Conservation (phyloP, 805 yeast species). For the Barnettozyma populi region DNA sequence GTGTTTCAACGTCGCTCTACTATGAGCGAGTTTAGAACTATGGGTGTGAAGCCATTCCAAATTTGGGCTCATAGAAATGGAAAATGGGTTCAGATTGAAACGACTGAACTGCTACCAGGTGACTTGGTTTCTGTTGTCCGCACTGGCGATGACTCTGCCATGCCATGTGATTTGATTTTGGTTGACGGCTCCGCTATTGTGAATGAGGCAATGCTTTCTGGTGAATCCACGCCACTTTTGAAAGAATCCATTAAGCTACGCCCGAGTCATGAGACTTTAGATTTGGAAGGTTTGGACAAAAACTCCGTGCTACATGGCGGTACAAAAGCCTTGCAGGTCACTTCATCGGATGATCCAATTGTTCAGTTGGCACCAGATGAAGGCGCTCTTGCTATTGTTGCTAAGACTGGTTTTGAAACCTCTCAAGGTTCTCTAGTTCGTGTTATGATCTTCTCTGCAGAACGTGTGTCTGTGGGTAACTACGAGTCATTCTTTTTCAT, state of each 20-base stretch:
- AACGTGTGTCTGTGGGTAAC: constrained; percentile 93
- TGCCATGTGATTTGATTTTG: constrained; percentile 89
- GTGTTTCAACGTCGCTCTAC: constrained; percentile 95
- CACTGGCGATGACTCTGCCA: constrained; percentile 84
- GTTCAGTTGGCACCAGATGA: constrained; percentile 66
- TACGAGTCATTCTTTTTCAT: constrained; percentile 91
- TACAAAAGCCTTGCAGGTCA: constrained; percentile 90
- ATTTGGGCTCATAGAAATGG: constrained; percentile 66
- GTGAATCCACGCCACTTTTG: constrained; percentile 94
- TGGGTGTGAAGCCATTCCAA: constrained; percentile 92
- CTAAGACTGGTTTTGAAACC: constrained; percentile 97
- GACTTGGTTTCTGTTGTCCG: constrained; percentile 85
- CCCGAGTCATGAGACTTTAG: constrained; percentile 61
- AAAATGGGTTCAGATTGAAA: constrained; percentile 64
- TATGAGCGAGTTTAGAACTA: constrained; percentile 90
- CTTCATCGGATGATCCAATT: constrained; percentile 50
- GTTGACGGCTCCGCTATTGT: constrained; percentile 91
- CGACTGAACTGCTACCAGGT: constrained; percentile 81
- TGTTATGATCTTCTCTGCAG: constrained; percentile 95
- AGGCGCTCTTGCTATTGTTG: constrained; percentile 87
- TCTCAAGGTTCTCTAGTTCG: constrained; percentile 96
- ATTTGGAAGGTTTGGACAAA: constrained; percentile 80
- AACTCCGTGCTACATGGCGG: constrained; percentile 92
- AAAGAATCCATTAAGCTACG: constrained; percentile 88
- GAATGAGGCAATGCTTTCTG: constrained; percentile 98